Evolutionary conservation across 1,284 basidiomycete genomes (phyloP), one percentile per base, ranked within the genome.

Genomic region (Cronartium quercuum): DNA sequence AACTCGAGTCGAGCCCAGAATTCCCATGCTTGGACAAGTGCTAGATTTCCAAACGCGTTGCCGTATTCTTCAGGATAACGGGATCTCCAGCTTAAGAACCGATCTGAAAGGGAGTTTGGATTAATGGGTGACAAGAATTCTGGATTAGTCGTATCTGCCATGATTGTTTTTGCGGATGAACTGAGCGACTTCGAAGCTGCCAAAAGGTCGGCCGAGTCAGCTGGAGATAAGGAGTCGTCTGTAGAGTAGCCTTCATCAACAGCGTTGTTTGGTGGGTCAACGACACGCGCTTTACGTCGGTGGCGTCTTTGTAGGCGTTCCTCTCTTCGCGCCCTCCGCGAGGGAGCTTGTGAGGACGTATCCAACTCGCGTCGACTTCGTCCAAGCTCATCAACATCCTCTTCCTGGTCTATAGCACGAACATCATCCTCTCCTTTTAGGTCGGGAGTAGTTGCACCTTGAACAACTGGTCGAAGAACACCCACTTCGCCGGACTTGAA

Each of bases 1-100:
- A 90, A 86, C 82, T 97, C 94, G 65, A 93, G 84, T 68, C 93
- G 85, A 24, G 88, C 88, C 92, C 93, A 97, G 81, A 95, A 96
- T 82, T 96, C 94, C 94, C 94, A 97, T 47, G 91, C 91, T 75
- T 90, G 89, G 0, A 95, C 89, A 73, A 95, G 86, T 0, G 90
- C 91, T 61, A 96, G 84, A 2, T 92, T 91, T 64, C 92, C 94
- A 87, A 91, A 97, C 3, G 94, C 94, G 63, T 89, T 88, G 1
- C 86, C 84, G 83, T 96, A 97, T 77, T 88, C 92, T 76, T 97
- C 93, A 12, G 84, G 84, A 79, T 90, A 93, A 77, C 84, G 84
- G 68, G 86, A 84, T 62, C 91, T 85, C 94, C 94, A 97, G 62
- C 86, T 86, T 7, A 86, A 87, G 83, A 95, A 97, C 82, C 90